These are phyloP conservation scores for Xylaria sp. DNA, from an alignment of 495 filamentous ascomycete genomes.

Conservation along the genomic window DNA sequence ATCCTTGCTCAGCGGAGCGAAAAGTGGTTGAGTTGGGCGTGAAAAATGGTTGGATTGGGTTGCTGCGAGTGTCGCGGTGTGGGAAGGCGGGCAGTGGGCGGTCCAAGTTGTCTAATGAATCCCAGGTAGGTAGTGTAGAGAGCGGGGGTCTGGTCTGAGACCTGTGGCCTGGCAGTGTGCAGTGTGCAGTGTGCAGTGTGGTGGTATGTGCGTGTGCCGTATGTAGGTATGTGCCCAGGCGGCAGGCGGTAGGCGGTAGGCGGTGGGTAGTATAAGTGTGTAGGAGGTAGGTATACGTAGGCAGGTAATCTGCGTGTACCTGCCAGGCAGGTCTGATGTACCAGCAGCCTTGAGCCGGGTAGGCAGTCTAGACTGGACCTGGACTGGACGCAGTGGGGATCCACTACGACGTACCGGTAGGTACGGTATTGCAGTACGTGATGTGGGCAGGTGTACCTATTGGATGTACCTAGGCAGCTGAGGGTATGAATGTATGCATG, in stretches of 20 bases:
- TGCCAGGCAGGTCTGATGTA: conserved; percentile 7
- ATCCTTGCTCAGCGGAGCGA: conserved; percentile 27
- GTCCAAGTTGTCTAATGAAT: conserved; percentile 10
- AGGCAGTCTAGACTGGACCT: neutral
- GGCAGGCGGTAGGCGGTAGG: neutral
- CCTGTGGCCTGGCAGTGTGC: conserved; percentile 2
- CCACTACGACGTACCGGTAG: neutral
- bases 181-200: too few relatives aligned
- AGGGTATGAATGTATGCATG: conserved; percentile 16
- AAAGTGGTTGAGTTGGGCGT: conserved; percentile 29
- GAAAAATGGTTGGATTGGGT: conserved; percentile 32
- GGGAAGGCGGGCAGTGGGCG: conserved; percentile 7
- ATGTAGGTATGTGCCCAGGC: conserved; percentile 11
- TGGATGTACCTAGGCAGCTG: neutral
- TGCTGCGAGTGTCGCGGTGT: conserved; percentile 29
- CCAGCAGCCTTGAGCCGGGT: neutral
- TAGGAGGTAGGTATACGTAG: neutral
- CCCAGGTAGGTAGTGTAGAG: conserved; percentile 4
- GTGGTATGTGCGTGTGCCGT: conserved; percentile 5
- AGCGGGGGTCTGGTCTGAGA: conserved; percentile 12
- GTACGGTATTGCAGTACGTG: neutral
- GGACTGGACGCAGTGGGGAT: neutral
- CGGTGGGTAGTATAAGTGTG: neutral
- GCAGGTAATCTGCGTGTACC: neutral
- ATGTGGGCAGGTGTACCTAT: conserved; percentile 9